Conservation (phyloP, 2,329 filamentous ascomycete species). For the Neonectria coccinea region DNA sequence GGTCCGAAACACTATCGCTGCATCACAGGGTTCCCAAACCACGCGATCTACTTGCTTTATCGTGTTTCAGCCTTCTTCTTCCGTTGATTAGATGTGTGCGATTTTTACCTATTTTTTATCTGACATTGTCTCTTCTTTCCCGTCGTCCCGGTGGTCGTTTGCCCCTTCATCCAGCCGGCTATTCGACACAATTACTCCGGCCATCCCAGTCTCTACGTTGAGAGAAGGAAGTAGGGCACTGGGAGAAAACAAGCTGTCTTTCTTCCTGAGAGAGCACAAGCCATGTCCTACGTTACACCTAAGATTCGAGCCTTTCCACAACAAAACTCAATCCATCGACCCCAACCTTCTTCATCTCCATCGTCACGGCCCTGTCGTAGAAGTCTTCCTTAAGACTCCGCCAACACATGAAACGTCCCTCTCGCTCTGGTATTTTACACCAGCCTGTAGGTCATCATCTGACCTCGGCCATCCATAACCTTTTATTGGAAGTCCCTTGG, state of each 20-base stretch:
- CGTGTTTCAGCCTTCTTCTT: slow-evolving; percentile 1
- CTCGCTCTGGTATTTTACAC: not conserved
- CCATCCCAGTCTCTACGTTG: not conserved
- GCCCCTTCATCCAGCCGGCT: not conserved
- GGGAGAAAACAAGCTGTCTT: not conserved
- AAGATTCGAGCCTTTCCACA: not conserved
- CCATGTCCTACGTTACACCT: not conserved
- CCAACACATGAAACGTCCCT: too few relatives aligned
- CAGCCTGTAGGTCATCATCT: not conserved
- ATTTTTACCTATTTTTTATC: not conserved
- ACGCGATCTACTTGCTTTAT: slow-evolving; percentile 4
- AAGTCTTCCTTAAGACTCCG: not conserved
- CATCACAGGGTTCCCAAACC: slow-evolving; percentile 3
- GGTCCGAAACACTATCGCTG: slow-evolving; percentile 36
- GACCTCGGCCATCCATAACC: not conserved
- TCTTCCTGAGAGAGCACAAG: not conserved
- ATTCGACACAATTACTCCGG: not conserved
- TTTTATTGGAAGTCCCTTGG: not conserved
- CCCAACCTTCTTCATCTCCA: not conserved
- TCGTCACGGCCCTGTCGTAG: not conserved
- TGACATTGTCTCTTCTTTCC: not conserved
- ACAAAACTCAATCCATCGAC: not conserved
- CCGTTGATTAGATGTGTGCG: slow-evolving; percentile 3
- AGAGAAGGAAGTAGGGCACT: not conserved
- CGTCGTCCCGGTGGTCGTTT: not conserved